Evolutionary conservation across 768 basidiomycete genomes (phyloP).

Genomic region (Pholiota microspora): DNA sequence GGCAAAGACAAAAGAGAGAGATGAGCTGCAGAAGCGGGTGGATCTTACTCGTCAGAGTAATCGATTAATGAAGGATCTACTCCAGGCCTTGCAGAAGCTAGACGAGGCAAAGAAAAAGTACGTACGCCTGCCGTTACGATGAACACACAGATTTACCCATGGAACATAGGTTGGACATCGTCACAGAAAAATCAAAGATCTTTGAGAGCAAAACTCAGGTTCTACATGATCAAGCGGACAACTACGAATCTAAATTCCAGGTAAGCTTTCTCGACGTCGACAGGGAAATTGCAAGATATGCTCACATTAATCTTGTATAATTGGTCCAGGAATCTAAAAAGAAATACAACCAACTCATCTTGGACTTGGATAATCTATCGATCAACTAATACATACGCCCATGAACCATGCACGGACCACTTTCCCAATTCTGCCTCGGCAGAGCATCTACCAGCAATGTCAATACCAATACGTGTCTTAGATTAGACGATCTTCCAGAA

Average conservation of each 20-base stretch:
- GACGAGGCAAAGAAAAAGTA: constrained; percentile 27
- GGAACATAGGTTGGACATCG: constrained; percentile 14
- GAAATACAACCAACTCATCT: constrained; percentile 22
- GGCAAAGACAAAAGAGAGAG: constrained; percentile 21
- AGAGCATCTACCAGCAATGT: neutral
- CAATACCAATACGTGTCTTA: neutral
- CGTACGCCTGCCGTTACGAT: constrained; percentile 9
- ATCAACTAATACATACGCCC: constrained; percentile 14
- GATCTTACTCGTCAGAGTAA: constrained; percentile 19
- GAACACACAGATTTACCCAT: neutral
- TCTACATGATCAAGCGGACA: constrained; percentile 16
- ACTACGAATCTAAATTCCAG: constrained; percentile 20
- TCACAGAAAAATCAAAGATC: constrained; percentile 17
- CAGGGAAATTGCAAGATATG: neutral
- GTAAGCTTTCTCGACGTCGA: constrained; percentile 2
- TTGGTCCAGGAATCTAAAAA: constrained; percentile 21
- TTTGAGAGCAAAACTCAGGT: constrained; percentile 18
- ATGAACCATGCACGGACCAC: neutral
- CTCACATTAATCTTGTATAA: neutral
- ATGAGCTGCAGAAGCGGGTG: constrained; percentile 21
- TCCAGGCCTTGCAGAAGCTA: constrained; percentile 18
- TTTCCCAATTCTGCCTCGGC: neutral
- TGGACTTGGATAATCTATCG: constrained; percentile 22
- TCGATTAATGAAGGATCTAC: constrained; percentile 20
- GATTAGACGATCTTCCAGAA: neutral